Evolutionary conservation across 2,329 filamentous ascomycete species (phyloP), one percentile per base, ranked within the genome.

Genomic region (Trichoderma hamatum): DNA sequence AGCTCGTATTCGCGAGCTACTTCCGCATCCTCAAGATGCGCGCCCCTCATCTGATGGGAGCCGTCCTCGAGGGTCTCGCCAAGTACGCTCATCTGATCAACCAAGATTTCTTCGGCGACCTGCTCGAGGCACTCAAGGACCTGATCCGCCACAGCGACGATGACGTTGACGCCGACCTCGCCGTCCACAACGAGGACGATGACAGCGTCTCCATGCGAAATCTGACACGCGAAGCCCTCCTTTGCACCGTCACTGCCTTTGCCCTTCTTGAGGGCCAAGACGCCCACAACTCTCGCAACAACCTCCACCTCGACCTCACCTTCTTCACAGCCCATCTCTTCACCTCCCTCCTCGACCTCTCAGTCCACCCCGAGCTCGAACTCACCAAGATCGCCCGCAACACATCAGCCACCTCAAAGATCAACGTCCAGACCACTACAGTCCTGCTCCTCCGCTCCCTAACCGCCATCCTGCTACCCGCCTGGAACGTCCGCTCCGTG

Each of bases 81-180:
- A 94, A 94, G 77, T 99, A 97, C 77, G 90, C 94, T 3, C 96
- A 97, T 78, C 86, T 99, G 70, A 99, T 99, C 85, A 99, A 99
- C 82, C 94, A 99, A 77, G 93, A 99, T 78, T 98, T 99, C 84
- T 99, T 99, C 75, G 96, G 95, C 32, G 96, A 99, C 77, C 85
- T 99, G 34, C 87, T 99, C 13, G 96, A 98, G 80, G 95, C 94
- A 0, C 84, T 99, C 49, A 96, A 97, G 79, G 96, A 99, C 72
- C 87, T 99, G 55, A 95, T 98, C 74, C 88, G 89, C 4, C 88
- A 94, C 73, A 91, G 92, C 64, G 87, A 91, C 75, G 84, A 85
- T 0, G 83, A 85, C 19, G 84, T 84, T 3, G 82, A 84, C 13
- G 69, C 66, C 1, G 67, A 70, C 9, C 54, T 69, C n/a, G 69